Conservation (phyloP, 2,329 filamentous ascomycete genomes). For the Penicillium occitanis region DNA sequence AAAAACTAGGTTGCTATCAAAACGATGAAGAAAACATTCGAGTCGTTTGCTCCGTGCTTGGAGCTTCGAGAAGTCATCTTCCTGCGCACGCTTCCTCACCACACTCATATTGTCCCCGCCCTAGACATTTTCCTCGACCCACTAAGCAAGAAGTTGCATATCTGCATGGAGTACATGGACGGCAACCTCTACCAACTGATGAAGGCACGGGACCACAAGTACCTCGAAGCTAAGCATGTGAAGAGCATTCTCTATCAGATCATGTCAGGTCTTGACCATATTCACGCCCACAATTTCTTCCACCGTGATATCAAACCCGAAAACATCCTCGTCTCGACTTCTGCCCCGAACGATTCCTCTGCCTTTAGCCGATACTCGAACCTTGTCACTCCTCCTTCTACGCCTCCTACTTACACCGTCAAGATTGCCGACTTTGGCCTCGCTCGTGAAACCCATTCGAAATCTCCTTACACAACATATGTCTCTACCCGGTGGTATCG, state of each 20-base stretch:
- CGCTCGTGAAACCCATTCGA: conserved; percentile 95
- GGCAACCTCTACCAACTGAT: conserved; percentile 98
- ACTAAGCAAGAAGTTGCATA: conserved; percentile 93
- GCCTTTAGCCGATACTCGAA: conserved; percentile 91
- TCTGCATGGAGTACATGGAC: conserved; percentile 99
- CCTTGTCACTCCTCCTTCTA: conserved; percentile 90
- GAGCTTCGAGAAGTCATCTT: conserved; percentile 98
- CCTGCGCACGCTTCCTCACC: conserved; percentile 79
- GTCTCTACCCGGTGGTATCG: conserved; percentile 96
- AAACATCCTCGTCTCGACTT: conserved; percentile 95
- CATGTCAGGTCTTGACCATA: conserved; percentile 91
- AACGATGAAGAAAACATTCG: conserved; percentile 99
- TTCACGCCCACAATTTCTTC: conserved; percentile 96
- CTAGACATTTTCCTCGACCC: conserved; percentile 98
- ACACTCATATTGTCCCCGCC: conserved; percentile 92
- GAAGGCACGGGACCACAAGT: conserved; percentile 97
- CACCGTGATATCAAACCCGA: conserved; percentile 99
- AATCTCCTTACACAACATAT: conserved; percentile 94
- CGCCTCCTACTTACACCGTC: conserved; percentile 88
- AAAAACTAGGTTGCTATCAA: conserved; percentile 84
- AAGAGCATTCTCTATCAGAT: conserved; percentile 99
- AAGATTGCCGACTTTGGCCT: conserved; percentile 99
- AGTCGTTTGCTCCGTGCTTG: conserved; percentile 83
- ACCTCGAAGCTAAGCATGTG: conserved; percentile 81
- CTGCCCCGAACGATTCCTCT: conserved; percentile 73